A percentile compares a stretch with the other conserved stretches of the same genome.
These are phyloP conservation scores for rapeseed (Brassica napus) DNA, from an alignment of 345 rosid species.

Conservation along the genomic window DNA sequence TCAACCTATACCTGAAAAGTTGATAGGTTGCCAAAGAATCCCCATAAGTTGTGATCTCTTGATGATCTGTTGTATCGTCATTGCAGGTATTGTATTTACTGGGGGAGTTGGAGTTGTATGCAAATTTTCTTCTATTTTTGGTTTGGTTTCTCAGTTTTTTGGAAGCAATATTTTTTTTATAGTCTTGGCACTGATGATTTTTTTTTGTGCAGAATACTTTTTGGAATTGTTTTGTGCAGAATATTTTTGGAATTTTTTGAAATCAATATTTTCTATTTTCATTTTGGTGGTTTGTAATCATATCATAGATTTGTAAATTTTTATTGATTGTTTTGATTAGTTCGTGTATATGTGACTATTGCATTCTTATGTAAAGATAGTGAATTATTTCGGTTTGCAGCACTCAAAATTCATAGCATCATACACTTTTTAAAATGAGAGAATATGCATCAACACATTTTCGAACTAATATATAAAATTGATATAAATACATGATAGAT, in stretches of 20 bases:
- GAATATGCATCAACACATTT: no score
- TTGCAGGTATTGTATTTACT: constrained; percentile 22
- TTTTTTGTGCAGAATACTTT: constrained; percentile 4
- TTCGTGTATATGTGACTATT: not conserved
- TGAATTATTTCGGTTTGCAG: not conserved
- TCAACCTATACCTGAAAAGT: not conserved
- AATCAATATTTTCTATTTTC: no score
- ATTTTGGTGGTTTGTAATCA: not conserved
- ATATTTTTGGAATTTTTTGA: not conserved
- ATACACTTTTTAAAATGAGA: no score
- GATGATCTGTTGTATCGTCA: constrained; percentile 12
- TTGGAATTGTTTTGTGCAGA: not conserved
- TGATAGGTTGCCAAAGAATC: not conserved
- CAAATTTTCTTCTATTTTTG: not conserved
- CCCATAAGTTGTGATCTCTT: not conserved
- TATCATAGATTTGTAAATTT: not conserved
- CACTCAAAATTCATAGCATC: not conserved
- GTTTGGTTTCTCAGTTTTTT: constrained; percentile 18
- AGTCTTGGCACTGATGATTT: constrained; percentile 12
- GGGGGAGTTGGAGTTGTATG: not conserved
- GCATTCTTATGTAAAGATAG: not conserved
- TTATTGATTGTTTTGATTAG: not conserved
- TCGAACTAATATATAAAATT: no score
- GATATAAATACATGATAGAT: no score
- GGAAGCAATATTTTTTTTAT: not conserved